Evolutionary conservation across 805 yeast genomes (phyloP).

Genomic region (Yarrowia sp.): DNA sequence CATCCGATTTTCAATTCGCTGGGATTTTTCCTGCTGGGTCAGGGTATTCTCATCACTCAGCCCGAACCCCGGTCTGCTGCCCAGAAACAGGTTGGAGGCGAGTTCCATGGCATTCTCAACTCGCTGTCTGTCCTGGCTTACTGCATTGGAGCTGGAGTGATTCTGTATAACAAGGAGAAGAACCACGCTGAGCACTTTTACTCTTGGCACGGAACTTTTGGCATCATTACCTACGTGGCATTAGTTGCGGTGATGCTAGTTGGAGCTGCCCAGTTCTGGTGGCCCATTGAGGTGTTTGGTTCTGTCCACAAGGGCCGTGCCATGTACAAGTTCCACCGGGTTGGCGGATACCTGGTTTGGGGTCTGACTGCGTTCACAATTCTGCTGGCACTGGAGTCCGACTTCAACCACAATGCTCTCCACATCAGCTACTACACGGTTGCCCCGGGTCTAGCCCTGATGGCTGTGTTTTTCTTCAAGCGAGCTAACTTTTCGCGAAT

Average conservation of each 20-base stretch:
- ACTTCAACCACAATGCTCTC: constrained; percentile 42
- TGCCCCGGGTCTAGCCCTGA: constrained; percentile 37
- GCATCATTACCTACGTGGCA: constrained; percentile 43
- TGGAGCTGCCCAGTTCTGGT: constrained; percentile 47
- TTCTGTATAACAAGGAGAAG: constrained; percentile 45
- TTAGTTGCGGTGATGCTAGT: constrained; percentile 42
- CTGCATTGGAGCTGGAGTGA: constrained; percentile 42
- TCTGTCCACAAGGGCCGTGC: constrained; percentile 45
- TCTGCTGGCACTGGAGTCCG: constrained; percentile 43
- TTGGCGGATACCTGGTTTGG: constrained; percentile 44
- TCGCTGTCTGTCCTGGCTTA: constrained; percentile 41
- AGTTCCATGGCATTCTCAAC: constrained; percentile 46
- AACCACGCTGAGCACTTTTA: constrained; percentile 45
- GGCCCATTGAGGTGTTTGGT: constrained; percentile 46
- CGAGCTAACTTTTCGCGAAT: constrained; percentile 40
- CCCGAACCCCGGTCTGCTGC: constrained; percentile 43
- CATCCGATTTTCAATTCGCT: constrained; percentile 46
- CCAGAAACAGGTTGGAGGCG: constrained; percentile 45
- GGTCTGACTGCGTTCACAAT: constrained; percentile 41
- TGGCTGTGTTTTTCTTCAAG: constrained; percentile 35
- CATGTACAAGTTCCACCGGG: constrained; percentile 47
- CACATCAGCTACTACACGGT: constrained; percentile 41
- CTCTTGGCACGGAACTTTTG: constrained; percentile 47
- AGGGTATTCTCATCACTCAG: constrained; percentile 46
- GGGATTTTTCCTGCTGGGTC: constrained; percentile 45